phyloP scores from a whole-genome alignment of 371 early-diverging fungal genomes.

The Lichtheimia hyalospora region DNA sequence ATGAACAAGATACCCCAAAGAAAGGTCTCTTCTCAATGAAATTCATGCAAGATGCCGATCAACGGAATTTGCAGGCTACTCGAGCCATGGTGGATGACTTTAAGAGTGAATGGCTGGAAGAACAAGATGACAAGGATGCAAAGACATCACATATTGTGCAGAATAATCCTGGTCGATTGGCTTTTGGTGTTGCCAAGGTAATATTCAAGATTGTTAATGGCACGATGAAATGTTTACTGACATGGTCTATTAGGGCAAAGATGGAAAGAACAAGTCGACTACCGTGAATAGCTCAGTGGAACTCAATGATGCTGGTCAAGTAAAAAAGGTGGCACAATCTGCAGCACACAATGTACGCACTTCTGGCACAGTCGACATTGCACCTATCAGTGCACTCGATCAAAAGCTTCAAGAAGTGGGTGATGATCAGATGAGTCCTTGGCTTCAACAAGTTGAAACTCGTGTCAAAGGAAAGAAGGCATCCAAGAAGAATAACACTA shows the following conservation, averaged over 20 bases:
- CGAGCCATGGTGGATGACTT: conserved; percentile 53
- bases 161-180: conserved; percentile 64
- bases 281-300: background rate
- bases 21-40: conserved; percentile 94
- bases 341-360: conserved; percentile 61
- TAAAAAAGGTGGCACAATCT: conserved; percentile 59
- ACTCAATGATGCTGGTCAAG: conserved; percentile 62
- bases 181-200: conserved; percentile 46
- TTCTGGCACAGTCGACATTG: conserved; percentile 51
- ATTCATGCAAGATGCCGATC: conserved; percentile 89
- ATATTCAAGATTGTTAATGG: background rate
- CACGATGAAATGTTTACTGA: too few relatives aligned
- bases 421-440: conserved; percentile 55
- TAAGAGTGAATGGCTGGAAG: conserved; percentile 41
- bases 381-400: conserved; percentile 18
- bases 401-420: conserved; percentile 26
- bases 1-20: conserved; percentile 49
- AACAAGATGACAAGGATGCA: conserved; percentile 30
- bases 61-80: conserved; percentile 52
- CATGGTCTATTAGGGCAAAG: conserved; percentile 1
- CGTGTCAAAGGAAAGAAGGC: conserved; percentile 53
- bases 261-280: background rate
- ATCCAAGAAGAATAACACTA: conserved; percentile 52
- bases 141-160: conserved; percentile 29
- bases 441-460: conserved; percentile 58